phyloP scores from a whole-genome alignment of 805 yeast species.

The Debaryomyces hansenii region DNA sequence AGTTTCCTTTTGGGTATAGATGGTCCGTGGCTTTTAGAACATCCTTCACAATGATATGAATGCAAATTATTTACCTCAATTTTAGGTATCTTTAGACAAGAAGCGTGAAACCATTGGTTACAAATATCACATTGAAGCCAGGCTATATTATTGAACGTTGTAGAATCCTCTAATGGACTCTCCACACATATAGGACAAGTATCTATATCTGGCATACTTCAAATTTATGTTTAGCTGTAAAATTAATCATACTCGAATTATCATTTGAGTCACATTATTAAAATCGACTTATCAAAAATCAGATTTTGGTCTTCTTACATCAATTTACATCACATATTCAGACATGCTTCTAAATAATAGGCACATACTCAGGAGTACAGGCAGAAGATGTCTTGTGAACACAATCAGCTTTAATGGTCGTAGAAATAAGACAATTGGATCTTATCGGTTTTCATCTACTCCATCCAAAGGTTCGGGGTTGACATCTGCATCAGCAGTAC shows the following conservation, averaged over 20 bases:
- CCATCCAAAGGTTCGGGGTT: too few species aligned
- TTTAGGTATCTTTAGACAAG: constrained; percentile 41
- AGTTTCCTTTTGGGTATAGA: constrained; percentile 50
- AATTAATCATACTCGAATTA: background rate
- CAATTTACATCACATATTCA: too few species aligned
- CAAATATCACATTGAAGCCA: constrained; percentile 66
- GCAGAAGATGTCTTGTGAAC: too few species aligned
- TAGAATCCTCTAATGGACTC: constrained; percentile 13
- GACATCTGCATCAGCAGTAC: too few species aligned
- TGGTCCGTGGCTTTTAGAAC: constrained; percentile 49
- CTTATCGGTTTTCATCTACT: too few species aligned
- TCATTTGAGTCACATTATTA: too few species aligned
- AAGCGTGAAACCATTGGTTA: constrained; percentile 53
- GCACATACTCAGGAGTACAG: too few species aligned
- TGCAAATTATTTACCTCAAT: constrained; percentile 39
- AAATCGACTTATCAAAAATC: too few species aligned
- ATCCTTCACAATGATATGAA: constrained; percentile 56
- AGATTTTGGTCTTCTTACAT: too few species aligned
- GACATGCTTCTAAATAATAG: too few species aligned
- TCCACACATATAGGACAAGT: constrained; percentile 22
- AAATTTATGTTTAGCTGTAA: background rate
- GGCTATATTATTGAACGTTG: constrained; percentile 3
- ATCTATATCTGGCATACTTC: constrained; percentile 14
- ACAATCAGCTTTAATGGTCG: too few species aligned
- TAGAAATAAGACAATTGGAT: too few species aligned